Evolutionary conservation across 2,329 filamentous ascomycete species (phyloP), one percentile per base, ranked within the genome.

Genomic region (Aspergillus oerlinghausenensis): DNA sequence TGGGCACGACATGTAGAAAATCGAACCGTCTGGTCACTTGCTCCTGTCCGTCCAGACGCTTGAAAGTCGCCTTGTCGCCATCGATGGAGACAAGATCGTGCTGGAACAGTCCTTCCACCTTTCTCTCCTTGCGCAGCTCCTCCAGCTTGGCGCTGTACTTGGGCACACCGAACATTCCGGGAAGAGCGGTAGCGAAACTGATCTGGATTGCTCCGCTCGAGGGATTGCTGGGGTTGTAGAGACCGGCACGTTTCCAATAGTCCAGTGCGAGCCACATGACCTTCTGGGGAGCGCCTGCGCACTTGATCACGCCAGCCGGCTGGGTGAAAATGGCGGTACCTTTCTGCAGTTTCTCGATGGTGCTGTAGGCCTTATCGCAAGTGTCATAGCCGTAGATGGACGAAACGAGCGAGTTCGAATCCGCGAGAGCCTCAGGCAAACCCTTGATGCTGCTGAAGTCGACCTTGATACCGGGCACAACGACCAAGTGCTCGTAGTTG

Each of bases 401-500:
- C 0, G 82, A 83, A 7, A 86, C 82, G 0, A 73, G 71, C 1
- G 79, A 73, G 49, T 75, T 61, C 0, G 72, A 73, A 56, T 84
- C 73, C 3, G 75, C 76, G 3, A 84, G 76, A 3, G 83, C 83
- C 65, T 84, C 82, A 0, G 79, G 74, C n/a, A 86, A 68, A 21
- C 83, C 83, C 68, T 81, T 78, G 68, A 85, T 76, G 60, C 72
- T 77, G 58, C 68, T 73, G 49, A 77, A 80, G 68, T 84, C 74
- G 65, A 84, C 72, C 17, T 70, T 72, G 63, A 86, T 79, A 4
- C 83, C 83, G 0, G 86, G 85, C 0, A 73, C 84, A 0, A 88
- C 84, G 35, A 88, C 77, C 1, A 88, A 77, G 5, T 88, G 84
- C 58, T 88, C 84, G 62, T 88, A 88, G 66, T 68, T 76, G 49